Evolutionary conservation across 345 rosid genomes (phyloP), one percentile per base, ranked within the genome.

Genomic region (Populus simonii): DNA sequence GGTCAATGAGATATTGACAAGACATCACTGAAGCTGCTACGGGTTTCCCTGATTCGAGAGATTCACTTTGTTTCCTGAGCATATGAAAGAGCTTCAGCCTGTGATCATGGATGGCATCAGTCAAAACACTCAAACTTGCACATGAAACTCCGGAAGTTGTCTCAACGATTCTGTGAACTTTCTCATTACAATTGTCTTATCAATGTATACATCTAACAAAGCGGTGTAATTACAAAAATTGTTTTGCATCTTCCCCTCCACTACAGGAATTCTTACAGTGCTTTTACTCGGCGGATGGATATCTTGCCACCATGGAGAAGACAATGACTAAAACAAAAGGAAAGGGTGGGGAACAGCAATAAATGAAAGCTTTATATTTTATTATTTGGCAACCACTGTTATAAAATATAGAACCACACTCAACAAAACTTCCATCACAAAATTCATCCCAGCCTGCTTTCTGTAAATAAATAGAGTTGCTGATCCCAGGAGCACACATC

Each of bases 331-430:
- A 2, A 1, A 68, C 7, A 38, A 68, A 17, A 68, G 2, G 35
- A 68, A 41, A n/a, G 35, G 38, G 31, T 57, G 41, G 43, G 74
- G 45, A 18, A 57, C 5, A 23, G 4, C 7, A 61, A 43, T 8
- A 43, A 11, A 23, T 45, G 59, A 43, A 57, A 77, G 29, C 66
- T 51, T 33, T 71, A 36, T 45, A 49, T 20, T 45, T 59, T 77
- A 77, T 70, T 55, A 23, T 20, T 33, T 33, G 36, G 15, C 66
- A n/a, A n/a, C n/a, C 18, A 38, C 69, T 18, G 70, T 70, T 39
- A 41, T 23, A 31, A 59, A 59, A 71, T 70, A 70, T 55, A 70
- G 70, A 77, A 70, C 49, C 74, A 59, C 51, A 70, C 80, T 77
- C 47, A 70, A 57, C 72, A 70, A 31, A 77, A 70, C 74, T 77